These are phyloP conservation scores for Hippophae tibetana DNA, from an alignment of 306 rosid genomes.

Conservation along the genomic window DNA sequence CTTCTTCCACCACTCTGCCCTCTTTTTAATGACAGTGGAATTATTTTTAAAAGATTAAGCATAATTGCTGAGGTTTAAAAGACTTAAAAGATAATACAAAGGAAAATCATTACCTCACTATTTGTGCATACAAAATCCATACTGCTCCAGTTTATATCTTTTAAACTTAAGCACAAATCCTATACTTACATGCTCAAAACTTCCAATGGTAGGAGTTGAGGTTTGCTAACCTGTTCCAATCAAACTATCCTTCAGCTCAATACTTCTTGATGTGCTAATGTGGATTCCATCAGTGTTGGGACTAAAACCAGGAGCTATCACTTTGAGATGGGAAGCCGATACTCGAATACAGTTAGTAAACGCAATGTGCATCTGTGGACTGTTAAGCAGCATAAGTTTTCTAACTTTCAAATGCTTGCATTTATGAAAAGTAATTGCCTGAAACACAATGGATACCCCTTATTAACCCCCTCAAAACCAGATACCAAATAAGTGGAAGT, in stretches of 20 bases:
- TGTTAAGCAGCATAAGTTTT: constrained; percentile 49
- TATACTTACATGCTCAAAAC: background rate
- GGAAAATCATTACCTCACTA: too few relatives aligned
- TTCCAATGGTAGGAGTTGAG: background rate
- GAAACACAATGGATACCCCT: constrained; percentile 30
- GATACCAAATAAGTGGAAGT: background rate
- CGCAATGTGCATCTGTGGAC: constrained; percentile 79
- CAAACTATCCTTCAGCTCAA: constrained; percentile 42
- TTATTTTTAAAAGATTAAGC: too few relatives aligned
- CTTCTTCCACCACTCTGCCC: too few relatives aligned
- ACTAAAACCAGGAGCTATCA: constrained; percentile 63
- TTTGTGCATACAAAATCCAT: too few relatives aligned
- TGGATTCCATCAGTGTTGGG: constrained; percentile 96
- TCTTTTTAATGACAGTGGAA: too few relatives aligned
- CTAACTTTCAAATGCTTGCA: constrained; percentile 60
- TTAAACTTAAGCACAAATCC: background rate
- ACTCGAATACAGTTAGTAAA: constrained; percentile 63
- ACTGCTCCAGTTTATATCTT: background rate
- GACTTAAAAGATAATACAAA: too few relatives aligned
- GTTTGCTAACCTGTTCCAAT: constrained; percentile 56
- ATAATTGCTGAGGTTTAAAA: too few relatives aligned
- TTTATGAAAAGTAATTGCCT: constrained; percentile 73
- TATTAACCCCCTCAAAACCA: constrained; percentile 1
- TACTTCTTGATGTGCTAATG: constrained; percentile 54
- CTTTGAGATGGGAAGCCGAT: constrained; percentile 44